Evolutionary conservation across 495 filamentous ascomycete species (phyloP).

Genomic region (Talaromyces borbonicus): DNA sequence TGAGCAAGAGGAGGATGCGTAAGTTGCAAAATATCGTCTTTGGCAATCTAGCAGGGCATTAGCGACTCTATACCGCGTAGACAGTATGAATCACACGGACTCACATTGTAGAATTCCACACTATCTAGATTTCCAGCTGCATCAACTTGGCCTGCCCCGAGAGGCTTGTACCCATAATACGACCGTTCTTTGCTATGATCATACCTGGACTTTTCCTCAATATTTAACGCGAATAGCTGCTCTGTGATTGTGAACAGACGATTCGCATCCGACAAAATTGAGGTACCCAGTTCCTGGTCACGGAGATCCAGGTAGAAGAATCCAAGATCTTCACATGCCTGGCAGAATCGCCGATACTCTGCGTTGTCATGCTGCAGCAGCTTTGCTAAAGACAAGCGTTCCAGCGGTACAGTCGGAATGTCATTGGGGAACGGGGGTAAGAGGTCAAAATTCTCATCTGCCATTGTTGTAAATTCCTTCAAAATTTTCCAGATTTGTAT

Average conservation of each 20-base stretch:
- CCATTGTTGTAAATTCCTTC: background rate
- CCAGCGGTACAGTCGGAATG: constrained; percentile 44
- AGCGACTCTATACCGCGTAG: background rate
- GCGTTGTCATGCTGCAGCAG: constrained; percentile 28
- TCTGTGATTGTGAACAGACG: constrained; percentile 36
- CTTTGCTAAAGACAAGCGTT: constrained; percentile 42
- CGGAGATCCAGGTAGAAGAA: constrained; percentile 55
- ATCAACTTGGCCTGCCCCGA: constrained; percentile 41
- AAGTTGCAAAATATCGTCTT: constrained; percentile 44
- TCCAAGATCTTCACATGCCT: constrained; percentile 43
- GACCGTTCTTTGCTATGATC: constrained; percentile 30
- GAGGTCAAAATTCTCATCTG: constrained; percentile 15
- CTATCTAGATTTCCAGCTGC: constrained; percentile 42
- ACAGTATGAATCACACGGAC: background rate
- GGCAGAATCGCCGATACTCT: constrained; percentile 37
- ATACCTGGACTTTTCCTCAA: constrained; percentile 46
- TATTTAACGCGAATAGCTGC: constrained; percentile 35
- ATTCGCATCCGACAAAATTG: constrained; percentile 34
- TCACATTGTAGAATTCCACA: constrained; percentile 57
- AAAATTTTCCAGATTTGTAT: background rate
- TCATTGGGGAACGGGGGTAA: constrained; percentile 43
- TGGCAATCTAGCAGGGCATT: constrained; percentile 27
- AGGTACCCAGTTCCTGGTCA: constrained; percentile 24
- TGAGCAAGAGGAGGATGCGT: constrained; percentile 35
- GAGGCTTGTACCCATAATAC: constrained; percentile 49